Base-by-base conservation (phyloP, 371 early-diverging fungal genomes). In the Rhizopus arrhizus region DNA sequence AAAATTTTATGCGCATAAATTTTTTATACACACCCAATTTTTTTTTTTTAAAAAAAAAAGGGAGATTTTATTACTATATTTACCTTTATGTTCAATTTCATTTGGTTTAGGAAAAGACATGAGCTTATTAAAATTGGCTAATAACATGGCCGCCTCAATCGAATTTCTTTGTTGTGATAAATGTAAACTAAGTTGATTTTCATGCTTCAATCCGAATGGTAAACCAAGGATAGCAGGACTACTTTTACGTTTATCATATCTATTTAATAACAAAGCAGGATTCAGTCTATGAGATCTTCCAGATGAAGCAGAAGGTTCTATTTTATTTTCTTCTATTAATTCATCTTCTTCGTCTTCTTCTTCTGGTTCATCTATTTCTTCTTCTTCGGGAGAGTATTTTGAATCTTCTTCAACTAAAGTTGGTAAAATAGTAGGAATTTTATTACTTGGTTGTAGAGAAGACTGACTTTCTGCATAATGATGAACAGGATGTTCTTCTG, bases 81-180 rank as follows among this genome's bases (percentile, higher is more conserved):
- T 64, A 64, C 65, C 64, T 64, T 64, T 60, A 46, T 61, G 64
- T 12, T 68, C 69, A 38, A 35, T 5, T 43, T 63, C 63, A 15
- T 48, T 63, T 48, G 56, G 29, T 43, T 64, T 64, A 7, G 69
- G 64, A 34, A 63, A 59, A 8, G 78, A 56, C 33, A 69, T 60
- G 6, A 71, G 33, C 15, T 72, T 69, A 51, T 74, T 79, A 54
- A 79, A 79, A 48, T 72, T 79, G 38, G 80, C 80, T 32, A 79
- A 56, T 34, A 79, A 47, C 80, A 79, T 76, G 54, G 80, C 80
- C 31, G 80, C 80, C 61, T 79, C 80, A 64, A 79, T 79, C n/a
- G 80, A 79, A 53, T 79, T 79, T 47, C 80, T 69, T 46, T 74
- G 80, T 29, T 79, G 74, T 41, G 71, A 72, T 49, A 78, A 56